Base-by-base conservation (phyloP, 495 filamentous ascomycete genomes). In the Podospora pseudoanserina region DNA sequence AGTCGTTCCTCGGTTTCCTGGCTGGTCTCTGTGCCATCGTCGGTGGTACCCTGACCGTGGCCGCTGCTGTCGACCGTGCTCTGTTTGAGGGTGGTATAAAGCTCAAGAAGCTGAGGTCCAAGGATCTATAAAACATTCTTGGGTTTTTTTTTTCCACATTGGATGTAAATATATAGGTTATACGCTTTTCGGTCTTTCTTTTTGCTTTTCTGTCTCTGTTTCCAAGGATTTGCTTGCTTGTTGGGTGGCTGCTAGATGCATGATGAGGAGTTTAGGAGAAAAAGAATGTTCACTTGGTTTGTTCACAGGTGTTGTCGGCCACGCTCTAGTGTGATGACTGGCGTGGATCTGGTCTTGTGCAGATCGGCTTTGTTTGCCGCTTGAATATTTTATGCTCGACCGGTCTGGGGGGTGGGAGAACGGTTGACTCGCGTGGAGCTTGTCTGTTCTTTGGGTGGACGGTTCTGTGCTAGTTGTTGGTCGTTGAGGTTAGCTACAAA, bases 11-110 rank as follows among this genome's bases (percentile, higher is more conserved):
- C 1, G 90, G 91, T 5, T 98, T 99, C 82, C 74, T 99, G 57
- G 93, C 94, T 2, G 95, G 96, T 60, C 87, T 98, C 6, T 98
- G 95, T 75, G 94, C 95, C 23, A 89, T 97, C 62, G 90, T 99
- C 57, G 95, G 95, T 67, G 95, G 95, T 70, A 98, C 95, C 0
- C 77, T 99, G 68, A 99, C 95, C 1, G 95, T 99, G 7, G 95
- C 95, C 32, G 95, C 95, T 11, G 94, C 95, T 13, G 80, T 99
- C 18, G 95, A 99, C 75, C 87, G 96, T 23, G 92, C 89, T 54
- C 79, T 98, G 57, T 99, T 97, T 72, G 95, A 98, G 77, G 95
- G 96, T 34, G 85, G 83, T 2, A 88, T 89, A 68, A 85, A 91
- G 68, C 83, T 96, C 66, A 93, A 89, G 86, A 99, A 99, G 86